Evolutionary conservation across 495 filamentous ascomycete species (phyloP).

Genomic region (Tuber borchii): DNA sequence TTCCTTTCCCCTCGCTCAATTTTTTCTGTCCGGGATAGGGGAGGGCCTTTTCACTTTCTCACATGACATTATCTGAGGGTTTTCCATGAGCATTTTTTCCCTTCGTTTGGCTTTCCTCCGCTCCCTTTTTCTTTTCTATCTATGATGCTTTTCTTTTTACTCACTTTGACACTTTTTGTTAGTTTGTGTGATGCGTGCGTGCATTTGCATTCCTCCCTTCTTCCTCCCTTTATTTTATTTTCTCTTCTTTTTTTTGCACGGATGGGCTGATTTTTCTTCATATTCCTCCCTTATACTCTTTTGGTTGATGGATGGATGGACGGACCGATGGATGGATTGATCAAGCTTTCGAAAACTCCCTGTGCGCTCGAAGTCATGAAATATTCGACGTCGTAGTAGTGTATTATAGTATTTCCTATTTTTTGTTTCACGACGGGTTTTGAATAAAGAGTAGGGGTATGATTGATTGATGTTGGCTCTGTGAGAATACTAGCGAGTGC

Average conservation of each 20-base stretch:
- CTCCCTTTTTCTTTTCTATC: slow-evolving; percentile 11
- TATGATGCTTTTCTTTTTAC: slow-evolving; percentile 8
- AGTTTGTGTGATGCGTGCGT: slow-evolving; percentile 32
- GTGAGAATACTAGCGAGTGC: not conserved
- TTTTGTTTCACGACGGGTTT: not conserved
- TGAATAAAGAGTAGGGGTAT: not conserved
- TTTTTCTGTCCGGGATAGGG: not conserved
- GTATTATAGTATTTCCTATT: not conserved
- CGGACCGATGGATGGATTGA: not conserved
- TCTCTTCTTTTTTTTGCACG: slow-evolving; percentile 1
- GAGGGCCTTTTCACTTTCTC: slow-evolving; percentile 5
- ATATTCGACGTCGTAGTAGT: not conserved
- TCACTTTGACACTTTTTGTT: slow-evolving; percentile 15
- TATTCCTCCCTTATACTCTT: slow-evolving; percentile 17
- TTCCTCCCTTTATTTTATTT: slow-evolving; percentile 13
- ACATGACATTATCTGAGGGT: not conserved
- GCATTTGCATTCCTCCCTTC: slow-evolving; percentile 27
- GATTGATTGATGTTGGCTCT: not conserved
- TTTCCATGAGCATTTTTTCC: slow-evolving; percentile 13
- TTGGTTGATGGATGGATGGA: slow-evolving; percentile 1
- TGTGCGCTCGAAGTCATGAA: slow-evolving; percentile 1
- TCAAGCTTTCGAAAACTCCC: slow-evolving; percentile 1
- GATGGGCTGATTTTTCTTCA: slow-evolving; percentile 6
- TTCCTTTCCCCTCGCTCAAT: not conserved
- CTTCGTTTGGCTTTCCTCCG: not conserved